phyloP scores from a whole-genome alignment of 73 alveolate genomes.

The Tetrahymena elliotti region DNA sequence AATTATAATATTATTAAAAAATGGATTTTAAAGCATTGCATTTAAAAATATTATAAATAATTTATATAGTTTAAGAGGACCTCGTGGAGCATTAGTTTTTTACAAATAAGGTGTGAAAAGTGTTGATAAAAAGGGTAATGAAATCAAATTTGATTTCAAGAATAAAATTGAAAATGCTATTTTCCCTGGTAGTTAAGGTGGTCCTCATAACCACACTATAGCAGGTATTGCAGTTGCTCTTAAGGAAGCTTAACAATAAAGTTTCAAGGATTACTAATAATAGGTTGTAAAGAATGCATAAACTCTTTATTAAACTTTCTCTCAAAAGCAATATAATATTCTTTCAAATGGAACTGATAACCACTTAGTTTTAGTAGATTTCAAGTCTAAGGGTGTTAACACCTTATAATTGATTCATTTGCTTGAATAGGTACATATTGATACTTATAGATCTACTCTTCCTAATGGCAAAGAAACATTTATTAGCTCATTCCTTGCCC shows the following conservation, averaged over 20 bases:
- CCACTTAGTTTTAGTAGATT: slow-evolving; percentile 48
- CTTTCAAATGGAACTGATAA: slow-evolving; percentile 68
- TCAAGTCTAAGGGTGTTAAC: slow-evolving; percentile 1
- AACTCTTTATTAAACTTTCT: slow-evolving; percentile 40
- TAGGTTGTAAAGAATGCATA: slow-evolving; percentile 41
- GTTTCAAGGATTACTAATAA: slow-evolving; percentile 41
- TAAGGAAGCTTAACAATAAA: slow-evolving; percentile 49
- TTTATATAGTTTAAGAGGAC: slow-evolving; percentile 53
- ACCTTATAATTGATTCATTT: not conserved
- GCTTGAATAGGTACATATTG: not conserved
- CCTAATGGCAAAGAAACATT: slow-evolving; percentile 10
- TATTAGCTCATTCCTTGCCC: not conserved
- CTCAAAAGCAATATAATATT: slow-evolving; percentile 39
- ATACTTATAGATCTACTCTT: slow-evolving; percentile 1
- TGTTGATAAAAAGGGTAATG: not conserved
- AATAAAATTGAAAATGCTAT: slow-evolving; percentile 54
- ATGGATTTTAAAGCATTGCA: not conserved
- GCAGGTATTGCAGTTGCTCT: slow-evolving; percentile 62
- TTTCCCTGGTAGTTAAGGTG: slow-evolving; percentile 60
- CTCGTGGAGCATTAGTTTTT: slow-evolving; percentile 63
- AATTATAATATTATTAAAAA: not conserved
- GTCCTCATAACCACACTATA: slow-evolving; percentile 61
- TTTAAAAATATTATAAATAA: not conserved
- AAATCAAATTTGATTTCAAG: slow-evolving; percentile 25
- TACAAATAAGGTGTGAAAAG: slow-evolving; percentile 8